These are phyloP conservation scores for Crotalaria pallida DNA, from an alignment of 306 rosid species.

Conservation along the genomic window DNA sequence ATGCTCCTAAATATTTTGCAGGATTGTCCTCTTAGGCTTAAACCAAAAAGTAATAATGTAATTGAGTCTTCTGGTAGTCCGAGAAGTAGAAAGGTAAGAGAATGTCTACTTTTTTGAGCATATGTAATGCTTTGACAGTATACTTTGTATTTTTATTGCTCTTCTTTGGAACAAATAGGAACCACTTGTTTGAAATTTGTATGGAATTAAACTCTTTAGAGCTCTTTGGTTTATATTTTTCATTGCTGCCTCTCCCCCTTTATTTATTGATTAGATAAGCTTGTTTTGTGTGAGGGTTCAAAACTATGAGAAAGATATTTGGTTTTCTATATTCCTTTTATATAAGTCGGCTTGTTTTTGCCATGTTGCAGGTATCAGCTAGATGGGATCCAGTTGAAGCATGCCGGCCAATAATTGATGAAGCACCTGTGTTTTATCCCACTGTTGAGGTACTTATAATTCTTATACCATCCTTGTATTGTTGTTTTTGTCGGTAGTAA, in stretches of 20 bases:
- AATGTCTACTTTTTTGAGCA: not conserved
- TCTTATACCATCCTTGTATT: not conserved
- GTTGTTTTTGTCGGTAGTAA: not conserved
- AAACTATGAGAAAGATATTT: not conserved
- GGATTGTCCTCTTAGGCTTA: conserved; percentile 36
- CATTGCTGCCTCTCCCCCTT: not conserved
- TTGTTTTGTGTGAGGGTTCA: not conserved
- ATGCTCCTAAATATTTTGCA: conserved; percentile 30
- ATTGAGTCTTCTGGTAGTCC: conserved; percentile 39
- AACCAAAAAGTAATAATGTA: conserved; percentile 26
- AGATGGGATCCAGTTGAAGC: conserved; percentile 78
- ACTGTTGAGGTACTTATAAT: conserved; percentile 55
- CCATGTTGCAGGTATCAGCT: conserved; percentile 54
- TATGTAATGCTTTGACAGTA: not conserved
- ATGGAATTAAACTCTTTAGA: not conserved
- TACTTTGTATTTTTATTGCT: not conserved
- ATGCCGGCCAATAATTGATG: conserved; percentile 68
- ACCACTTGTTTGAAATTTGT: not conserved
- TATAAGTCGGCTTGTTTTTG: conserved; percentile 10
- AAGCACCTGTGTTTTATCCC: conserved; percentile 88
- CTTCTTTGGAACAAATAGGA: conserved; percentile 2
- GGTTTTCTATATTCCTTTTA: not conserved
- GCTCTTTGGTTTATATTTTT: not conserved
- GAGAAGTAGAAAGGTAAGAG: conserved; percentile 38
- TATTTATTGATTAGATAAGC: not conserved